phyloP scores from a whole-genome alignment of 1,139 yeast species.

The Yamadazyma triangularis region DNA sequence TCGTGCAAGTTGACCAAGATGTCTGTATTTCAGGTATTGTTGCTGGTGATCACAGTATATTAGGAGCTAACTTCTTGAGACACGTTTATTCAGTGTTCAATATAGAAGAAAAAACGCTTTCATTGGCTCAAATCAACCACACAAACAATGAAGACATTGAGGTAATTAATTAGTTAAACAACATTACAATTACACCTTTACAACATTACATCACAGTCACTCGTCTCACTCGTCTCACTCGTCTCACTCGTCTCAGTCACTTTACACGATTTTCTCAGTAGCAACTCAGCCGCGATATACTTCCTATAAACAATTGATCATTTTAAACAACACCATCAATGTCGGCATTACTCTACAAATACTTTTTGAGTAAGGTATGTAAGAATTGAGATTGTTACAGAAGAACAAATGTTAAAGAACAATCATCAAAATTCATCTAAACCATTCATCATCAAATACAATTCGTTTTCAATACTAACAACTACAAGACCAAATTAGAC shows the following conservation, averaged over 20 bases:
- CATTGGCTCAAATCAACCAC: conserved; percentile 28
- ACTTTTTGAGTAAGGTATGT: conserved; percentile 39
- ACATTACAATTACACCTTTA: too few species aligned
- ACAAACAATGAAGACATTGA: conserved; percentile 7
- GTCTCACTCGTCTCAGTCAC: too few species aligned
- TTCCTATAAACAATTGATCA: too few species aligned
- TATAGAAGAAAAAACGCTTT: conserved; percentile 27
- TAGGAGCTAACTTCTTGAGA: conserved; percentile 21
- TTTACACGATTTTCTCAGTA: too few species aligned
- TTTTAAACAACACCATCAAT: too few species aligned
- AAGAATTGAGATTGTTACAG: not conserved
- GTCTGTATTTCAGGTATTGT: conserved; percentile 3
- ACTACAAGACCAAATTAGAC: conserved; percentile 39
- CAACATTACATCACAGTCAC: too few species aligned
- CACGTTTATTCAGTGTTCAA: conserved; percentile 29
- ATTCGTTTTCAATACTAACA: not conserved
- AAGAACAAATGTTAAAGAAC: not conserved
- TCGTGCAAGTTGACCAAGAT: too few species aligned
- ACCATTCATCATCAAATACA: too few species aligned
- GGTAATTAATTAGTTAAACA: too few species aligned
- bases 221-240: too few species aligned
- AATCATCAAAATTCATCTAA: not conserved
- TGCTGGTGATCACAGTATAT: not conserved
- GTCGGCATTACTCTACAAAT: conserved; percentile 24
- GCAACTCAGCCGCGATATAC: too few species aligned